Percentiles rank a stretch among this genome's conserved stretches.
Conservation (phyloP, 805 yeast genomes). For the Cyberlindnera suaveolens region DNA sequence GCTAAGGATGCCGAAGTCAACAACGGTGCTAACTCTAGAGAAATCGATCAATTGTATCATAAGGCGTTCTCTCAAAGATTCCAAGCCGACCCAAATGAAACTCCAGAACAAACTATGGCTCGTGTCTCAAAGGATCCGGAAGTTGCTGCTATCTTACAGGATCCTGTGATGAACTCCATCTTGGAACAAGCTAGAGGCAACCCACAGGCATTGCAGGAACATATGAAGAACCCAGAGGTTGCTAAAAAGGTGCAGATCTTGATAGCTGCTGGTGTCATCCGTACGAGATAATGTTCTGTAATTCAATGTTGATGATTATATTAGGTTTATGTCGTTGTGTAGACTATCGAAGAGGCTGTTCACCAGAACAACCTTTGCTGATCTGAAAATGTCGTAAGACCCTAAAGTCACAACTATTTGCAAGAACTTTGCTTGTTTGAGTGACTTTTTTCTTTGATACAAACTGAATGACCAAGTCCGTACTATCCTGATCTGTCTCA, state of each 20-base stretch:
- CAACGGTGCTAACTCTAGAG: constrained; percentile 56
- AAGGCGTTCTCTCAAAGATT: constrained; percentile 80
- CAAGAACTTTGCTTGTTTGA: no score
- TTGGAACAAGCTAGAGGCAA: constrained; percentile 89
- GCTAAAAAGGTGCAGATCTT: constrained; percentile 80
- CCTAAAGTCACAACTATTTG: no score
- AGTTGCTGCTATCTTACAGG: constrained; percentile 79
- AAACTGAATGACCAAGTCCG: no score
- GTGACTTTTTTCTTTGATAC: no score
- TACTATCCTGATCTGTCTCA: no score
- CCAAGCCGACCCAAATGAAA: constrained; percentile 70
- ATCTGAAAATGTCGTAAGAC: not conserved
- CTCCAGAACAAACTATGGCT: constrained; percentile 90
- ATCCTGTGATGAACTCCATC: constrained; percentile 94
- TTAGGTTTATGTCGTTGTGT: not conserved
- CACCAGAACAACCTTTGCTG: not conserved
- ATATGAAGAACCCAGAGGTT: constrained; percentile 94
- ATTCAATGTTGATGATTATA: not conserved
- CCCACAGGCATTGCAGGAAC: constrained; percentile 96
- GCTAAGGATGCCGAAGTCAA: constrained; percentile 59
- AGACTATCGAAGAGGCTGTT: no score
- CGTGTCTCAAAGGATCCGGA: constrained; percentile 93
- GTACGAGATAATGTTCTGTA: constrained; percentile 48
- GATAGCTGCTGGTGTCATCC: constrained; percentile 94
- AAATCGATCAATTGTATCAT: constrained; percentile 74